These are phyloP conservation scores for Aspergillus clavatus DNA, from an alignment of 2,329 filamentous ascomycete species.

Conservation along the genomic window DNA sequence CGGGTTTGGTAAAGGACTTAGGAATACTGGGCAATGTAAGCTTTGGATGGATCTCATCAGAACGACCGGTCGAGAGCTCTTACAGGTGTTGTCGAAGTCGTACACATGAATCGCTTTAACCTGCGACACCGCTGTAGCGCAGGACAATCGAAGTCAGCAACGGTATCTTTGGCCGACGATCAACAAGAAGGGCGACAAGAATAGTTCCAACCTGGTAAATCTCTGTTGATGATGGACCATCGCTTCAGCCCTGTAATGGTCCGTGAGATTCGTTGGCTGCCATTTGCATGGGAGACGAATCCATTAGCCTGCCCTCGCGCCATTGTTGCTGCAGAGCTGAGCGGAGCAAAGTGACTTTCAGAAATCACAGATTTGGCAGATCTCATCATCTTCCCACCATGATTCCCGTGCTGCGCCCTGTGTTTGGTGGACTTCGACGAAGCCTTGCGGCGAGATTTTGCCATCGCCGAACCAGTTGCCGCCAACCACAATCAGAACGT, in stretches of 20 bases:
- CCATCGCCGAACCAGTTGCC: too few relatives aligned
- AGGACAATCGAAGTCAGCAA: constrained; percentile 1
- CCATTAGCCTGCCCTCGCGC: constrained; percentile 25
- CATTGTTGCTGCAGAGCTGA: constrained; percentile 20
- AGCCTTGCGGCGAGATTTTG: constrained; percentile 5
- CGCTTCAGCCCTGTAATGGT: constrained; percentile 73
- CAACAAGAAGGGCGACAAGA: neutral
- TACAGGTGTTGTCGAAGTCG: constrained; percentile 95
- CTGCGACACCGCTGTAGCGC: constrained; percentile 51
- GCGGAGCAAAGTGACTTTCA: constrained; percentile 21
- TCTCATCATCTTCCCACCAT: constrained; percentile 22
- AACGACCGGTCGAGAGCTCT: constrained; percentile 27
- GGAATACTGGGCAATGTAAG: constrained; percentile 62
- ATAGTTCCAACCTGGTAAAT: constrained; percentile 59
- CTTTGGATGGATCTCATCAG: constrained; percentile 5
- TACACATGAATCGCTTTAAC: constrained; percentile 86
- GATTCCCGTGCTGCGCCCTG: neutral
- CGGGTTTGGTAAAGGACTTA: constrained; percentile 81
- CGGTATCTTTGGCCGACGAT: neutral
- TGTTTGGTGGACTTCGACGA: neutral
- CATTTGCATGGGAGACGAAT: constrained; percentile 12
- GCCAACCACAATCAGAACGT: constrained; percentile 19
- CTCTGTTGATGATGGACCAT: constrained; percentile 74
- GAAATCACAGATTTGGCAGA: constrained; percentile 35
- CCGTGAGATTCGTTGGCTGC: constrained; percentile 25